Conservation (phyloP, 257 asterid genomes). For the Penstemon eatonii region DNA sequence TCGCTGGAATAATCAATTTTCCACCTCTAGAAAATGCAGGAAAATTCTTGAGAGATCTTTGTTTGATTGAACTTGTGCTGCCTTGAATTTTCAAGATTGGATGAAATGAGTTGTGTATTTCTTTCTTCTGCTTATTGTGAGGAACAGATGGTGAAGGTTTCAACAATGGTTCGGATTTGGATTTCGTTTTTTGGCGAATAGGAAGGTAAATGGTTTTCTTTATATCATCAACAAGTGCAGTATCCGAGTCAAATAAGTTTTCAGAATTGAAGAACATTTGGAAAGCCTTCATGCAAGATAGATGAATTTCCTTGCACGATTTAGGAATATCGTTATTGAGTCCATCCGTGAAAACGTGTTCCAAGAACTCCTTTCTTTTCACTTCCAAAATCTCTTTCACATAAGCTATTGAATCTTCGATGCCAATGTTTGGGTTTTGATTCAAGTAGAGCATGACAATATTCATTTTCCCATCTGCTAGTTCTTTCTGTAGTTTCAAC, state of each 20-base stretch:
- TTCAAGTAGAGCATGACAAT: constrained; percentile 46
- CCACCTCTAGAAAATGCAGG: no score
- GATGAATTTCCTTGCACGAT: constrained; percentile 43
- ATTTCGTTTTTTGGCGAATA: constrained; percentile 14
- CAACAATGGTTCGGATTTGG: constrained; percentile 11
- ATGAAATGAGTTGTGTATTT: not conserved
- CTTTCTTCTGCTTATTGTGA: not conserved
- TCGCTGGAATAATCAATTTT: no score
- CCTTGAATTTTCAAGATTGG: no score
- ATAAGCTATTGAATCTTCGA: constrained; percentile 42
- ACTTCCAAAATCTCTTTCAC: constrained; percentile 30
- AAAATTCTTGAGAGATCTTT: no score
- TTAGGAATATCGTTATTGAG: constrained; percentile 30
- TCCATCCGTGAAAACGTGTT: constrained; percentile 35
- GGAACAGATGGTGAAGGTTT: constrained; percentile 14
- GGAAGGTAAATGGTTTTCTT: constrained; percentile 56
- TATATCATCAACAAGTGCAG: constrained; percentile 45
- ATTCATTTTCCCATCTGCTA: constrained; percentile 54
- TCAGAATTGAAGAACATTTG: constrained; percentile 55
- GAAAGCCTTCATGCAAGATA: constrained; percentile 49
- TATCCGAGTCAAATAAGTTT: constrained; percentile 45
- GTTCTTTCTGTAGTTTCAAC: constrained; percentile 48
- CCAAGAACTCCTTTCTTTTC: constrained; percentile 44
- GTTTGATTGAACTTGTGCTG: no score
- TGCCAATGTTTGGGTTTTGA: constrained; percentile 30